These are phyloP conservation scores for Xylaria sp. DNA, from an alignment of 2,329 filamentous ascomycete genomes.

Conservation along the genomic window DNA sequence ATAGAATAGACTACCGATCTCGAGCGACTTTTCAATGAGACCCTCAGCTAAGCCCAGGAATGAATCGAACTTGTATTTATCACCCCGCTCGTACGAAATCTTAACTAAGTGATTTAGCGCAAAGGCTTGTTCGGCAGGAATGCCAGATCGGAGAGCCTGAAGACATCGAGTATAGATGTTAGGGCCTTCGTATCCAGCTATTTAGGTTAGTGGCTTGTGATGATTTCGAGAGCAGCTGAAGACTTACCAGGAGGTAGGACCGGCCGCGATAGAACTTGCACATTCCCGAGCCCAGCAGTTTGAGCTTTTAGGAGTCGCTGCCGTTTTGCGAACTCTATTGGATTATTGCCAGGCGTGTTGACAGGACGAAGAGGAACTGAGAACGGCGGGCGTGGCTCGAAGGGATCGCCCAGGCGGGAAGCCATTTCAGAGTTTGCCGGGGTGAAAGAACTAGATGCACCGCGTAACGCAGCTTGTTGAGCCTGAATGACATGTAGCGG, in stretches of 20 bases:
- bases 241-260: conserved; percentile 69
- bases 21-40: conserved; percentile 83
- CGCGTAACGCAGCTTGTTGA: conserved; percentile 47
- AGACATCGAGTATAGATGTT: conserved; percentile 93
- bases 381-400: conserved; percentile 72
- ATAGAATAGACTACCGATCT: conserved; percentile 82
- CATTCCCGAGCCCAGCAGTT: conserved; percentile 46
- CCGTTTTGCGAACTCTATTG: conserved; percentile 71
- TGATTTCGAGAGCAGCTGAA: not conserved
- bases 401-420: conserved; percentile 71
- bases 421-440: conserved; percentile 65
- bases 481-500: conserved; percentile 48
- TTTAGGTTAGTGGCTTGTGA: conserved; percentile 37
- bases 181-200: conserved; percentile 74
- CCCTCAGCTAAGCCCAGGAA: conserved; percentile 90
- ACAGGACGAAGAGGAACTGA: conserved; percentile 77
- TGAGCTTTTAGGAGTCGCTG: conserved; percentile 57
- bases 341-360: conserved; percentile 78
- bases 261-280: conserved; percentile 63
- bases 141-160: conserved; percentile 81
- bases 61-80: conserved; percentile 94
- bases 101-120: conserved; percentile 93
- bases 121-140: conserved; percentile 87
- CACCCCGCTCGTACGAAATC: conserved; percentile 92
- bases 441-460: conserved; percentile 57